Evolutionary conservation across 2,329 filamentous ascomycete species (phyloP).

Genomic region (Fusarium concolor): DNA sequence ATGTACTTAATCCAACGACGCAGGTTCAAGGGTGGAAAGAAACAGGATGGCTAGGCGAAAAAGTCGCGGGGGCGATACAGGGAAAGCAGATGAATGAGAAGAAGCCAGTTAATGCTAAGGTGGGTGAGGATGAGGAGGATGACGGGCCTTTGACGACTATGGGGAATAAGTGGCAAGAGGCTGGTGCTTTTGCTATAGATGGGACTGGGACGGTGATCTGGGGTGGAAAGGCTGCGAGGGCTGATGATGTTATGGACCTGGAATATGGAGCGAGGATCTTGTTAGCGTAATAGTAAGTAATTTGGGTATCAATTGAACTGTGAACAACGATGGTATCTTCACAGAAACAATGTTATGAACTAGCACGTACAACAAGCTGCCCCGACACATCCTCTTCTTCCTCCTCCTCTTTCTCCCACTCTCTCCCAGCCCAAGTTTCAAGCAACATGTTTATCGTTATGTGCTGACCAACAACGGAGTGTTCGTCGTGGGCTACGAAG

Average conservation of each 20-base stretch:
- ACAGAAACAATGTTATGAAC: background rate
- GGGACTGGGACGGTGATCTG: conserved; percentile 62
- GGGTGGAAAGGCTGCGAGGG: conserved; percentile 60
- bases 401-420: background rate
- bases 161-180: conserved; percentile 69
- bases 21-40: conserved; percentile 65
- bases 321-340: background rate
- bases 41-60: conserved; percentile 65
- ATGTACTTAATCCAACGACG: conserved; percentile 64
- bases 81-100: conserved; percentile 48
- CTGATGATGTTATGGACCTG: conserved; percentile 65
- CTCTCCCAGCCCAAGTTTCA: background rate
- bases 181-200: conserved; percentile 64
- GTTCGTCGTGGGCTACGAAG: background rate
- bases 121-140: conserved; percentile 36
- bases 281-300: conserved; percentile 36
- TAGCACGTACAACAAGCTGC: background rate
- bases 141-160: conserved; percentile 58
- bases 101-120: background rate
- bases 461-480: background rate
- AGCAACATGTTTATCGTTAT: background rate
- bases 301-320: background rate
- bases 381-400: background rate
- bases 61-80: conserved; percentile 61
- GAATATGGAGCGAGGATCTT: conserved; percentile 60